phyloP scores from a whole-genome alignment of 208 protist genomes.

The Trypanosoma lewisi region DNA sequence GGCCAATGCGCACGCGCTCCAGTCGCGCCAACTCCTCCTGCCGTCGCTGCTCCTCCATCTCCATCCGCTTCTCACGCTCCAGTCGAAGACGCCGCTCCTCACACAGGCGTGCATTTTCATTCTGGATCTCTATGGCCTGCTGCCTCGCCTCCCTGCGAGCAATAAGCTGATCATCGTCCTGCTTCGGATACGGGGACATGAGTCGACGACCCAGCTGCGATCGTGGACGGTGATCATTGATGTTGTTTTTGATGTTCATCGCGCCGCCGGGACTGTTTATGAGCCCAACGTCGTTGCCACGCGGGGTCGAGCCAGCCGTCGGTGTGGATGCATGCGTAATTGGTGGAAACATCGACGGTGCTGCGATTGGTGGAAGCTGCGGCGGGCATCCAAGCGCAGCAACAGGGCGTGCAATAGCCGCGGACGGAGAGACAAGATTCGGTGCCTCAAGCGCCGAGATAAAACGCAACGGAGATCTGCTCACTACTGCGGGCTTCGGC shows the following conservation, averaged over 20 bases:
- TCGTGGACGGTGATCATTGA: not conserved
- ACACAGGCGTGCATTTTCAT: slow-evolving; percentile 68
- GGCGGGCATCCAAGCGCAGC: not conserved
- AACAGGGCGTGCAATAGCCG: not conserved
- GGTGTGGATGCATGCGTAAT: not conserved
- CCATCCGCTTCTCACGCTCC: slow-evolving; percentile 37
- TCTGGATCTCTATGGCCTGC: slow-evolving; percentile 65
- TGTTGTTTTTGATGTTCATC: no score
- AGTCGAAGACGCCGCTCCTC: slow-evolving; percentile 49
- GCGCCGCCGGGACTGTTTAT: not conserved
- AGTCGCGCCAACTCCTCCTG: slow-evolving; percentile 44
- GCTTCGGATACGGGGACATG: not conserved
- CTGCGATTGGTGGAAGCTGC: not conserved
- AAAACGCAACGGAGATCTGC: slow-evolving; percentile 9
- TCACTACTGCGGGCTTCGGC: not conserved
- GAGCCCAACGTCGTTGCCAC: not conserved
- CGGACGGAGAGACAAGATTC: not conserved
- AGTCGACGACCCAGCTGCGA: not conserved
- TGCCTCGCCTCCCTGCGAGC: slow-evolving; percentile 30
- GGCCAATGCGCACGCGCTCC: slow-evolving; percentile 46
- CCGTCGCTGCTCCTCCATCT: slow-evolving; percentile 37
- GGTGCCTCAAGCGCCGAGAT: not conserved
- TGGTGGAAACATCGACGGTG: not conserved
- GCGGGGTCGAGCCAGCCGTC: not conserved
- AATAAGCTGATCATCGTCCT: slow-evolving; percentile 14